These are phyloP conservation scores for Yarrowia sp. DNA, from an alignment of 805 yeast species.

Conservation along the genomic window DNA sequence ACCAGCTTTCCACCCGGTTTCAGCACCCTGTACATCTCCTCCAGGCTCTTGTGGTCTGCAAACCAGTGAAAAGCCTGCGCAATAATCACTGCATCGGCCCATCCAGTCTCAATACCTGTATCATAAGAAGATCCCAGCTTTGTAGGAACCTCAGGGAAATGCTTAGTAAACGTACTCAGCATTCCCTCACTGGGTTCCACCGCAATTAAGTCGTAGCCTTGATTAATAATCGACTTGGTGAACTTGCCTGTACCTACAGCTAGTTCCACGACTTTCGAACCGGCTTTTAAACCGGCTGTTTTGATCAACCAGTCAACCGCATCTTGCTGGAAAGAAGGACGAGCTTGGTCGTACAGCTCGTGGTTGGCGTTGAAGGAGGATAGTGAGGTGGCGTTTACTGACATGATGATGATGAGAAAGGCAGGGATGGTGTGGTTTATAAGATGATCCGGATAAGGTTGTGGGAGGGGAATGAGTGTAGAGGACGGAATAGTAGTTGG, in stretches of 20 bases:
- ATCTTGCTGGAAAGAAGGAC: constrained; percentile 49
- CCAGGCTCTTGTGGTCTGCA: constrained; percentile 48
- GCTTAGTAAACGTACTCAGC: constrained; percentile 47
- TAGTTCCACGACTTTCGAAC: constrained; percentile 46
- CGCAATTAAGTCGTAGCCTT: constrained; percentile 47
- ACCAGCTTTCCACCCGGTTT: constrained; percentile 52
- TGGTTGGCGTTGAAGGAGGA: constrained; percentile 55
- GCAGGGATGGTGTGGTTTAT: background rate
- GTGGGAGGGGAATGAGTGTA: background rate
- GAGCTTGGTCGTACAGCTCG: constrained; percentile 48
- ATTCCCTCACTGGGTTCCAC: constrained; percentile 61
- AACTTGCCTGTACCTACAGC: constrained; percentile 69
- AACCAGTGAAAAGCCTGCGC: constrained; percentile 73
- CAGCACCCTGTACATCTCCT: constrained; percentile 52
- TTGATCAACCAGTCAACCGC: constrained; percentile 47
- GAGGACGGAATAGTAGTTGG: too few species aligned
- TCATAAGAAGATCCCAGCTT: constrained; percentile 47
- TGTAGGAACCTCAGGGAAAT: constrained; percentile 47
- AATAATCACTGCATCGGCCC: constrained; percentile 50
- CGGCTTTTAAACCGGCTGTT: constrained; percentile 40
- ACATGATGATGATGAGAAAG: constrained; percentile 13
- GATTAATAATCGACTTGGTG: constrained; percentile 45
- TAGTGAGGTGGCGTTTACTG: constrained; percentile 44
- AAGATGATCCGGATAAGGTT: background rate
- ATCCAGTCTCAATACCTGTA: constrained; percentile 47